Percentiles rank a stretch among this genome's conserved stretches.
Evolutionary conservation across 75 land plant genomes (phyloP).

Genomic region (Sequoiadendron giganteum): DNA sequence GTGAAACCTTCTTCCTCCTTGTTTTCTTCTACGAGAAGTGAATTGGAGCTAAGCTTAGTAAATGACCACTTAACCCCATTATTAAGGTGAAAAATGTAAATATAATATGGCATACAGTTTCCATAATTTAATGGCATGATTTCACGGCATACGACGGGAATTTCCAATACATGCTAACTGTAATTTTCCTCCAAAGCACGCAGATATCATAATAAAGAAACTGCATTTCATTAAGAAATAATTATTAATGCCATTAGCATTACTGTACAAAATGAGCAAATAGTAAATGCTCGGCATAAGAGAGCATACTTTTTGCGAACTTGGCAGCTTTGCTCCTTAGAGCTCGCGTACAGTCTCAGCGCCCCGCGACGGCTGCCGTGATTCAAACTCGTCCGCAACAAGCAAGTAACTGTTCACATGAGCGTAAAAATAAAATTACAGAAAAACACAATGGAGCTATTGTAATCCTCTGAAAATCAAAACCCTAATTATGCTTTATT

Average conservation of each 20-base stretch:
- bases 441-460: not conserved
- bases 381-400: not conserved
- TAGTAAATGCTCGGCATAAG: not conserved
- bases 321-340: conserved; percentile 5
- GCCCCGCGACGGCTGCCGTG: too few relatives aligned
- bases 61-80: too few relatives aligned
- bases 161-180: not conserved
- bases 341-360: conserved; percentile 1
- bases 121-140: not conserved
- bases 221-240: not conserved
- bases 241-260: not conserved
- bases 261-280: not conserved
- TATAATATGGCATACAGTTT: not conserved
- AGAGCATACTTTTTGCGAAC: conserved; percentile 4
- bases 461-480: not conserved
- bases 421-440: not conserved
- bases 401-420: not conserved
- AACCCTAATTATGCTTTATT: not conserved
- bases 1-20: too few relatives aligned
- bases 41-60: too few relatives aligned
- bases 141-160: not conserved
- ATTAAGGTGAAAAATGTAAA: too few relatives aligned
- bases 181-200: not conserved
- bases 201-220: not conserved
- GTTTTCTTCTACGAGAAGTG: too few relatives aligned